Evolutionary conservation across 495 filamentous ascomycete species (phyloP), one percentile per base, ranked within the genome.

Genomic region (Pseudomonodictys pantanalensis): DNA sequence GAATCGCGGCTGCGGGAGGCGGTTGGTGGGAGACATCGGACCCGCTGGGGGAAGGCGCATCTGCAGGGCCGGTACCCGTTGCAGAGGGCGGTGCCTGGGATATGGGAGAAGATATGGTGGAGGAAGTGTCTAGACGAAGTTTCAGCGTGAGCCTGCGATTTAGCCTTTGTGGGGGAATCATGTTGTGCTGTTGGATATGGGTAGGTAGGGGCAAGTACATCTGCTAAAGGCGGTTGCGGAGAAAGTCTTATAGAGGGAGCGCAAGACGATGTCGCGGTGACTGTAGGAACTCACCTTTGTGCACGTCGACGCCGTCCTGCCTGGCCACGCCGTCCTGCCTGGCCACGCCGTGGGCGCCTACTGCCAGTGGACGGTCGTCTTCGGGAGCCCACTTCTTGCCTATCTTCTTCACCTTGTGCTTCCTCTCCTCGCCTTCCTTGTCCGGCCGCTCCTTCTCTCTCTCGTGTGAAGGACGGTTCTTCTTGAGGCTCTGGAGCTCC

Each of bases 1-100:
- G 82, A 23, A 89, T 77, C 25, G 88, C 81, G 20, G 88, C 85
- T 11, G 85, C 84, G 0, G 91, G 88, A n/a, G 86, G 81, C 4
- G 86, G 88, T 70, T 91, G 92, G 67, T 89, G 84, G 15, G 63
- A 86, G 73, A 78, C 80, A 38, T 81, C 80, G 1, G 83, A 83
- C 56, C 82, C 84, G 22, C 80, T 83, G 44, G 85, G 84, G 3
- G 83, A 83, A 44, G 60, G 55, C 12, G 45, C 56, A 20, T 66
- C 62, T 41, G 56, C 57, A 12, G 63, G 60, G 22, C 46, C 64
- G 6, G 58, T 68, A n/a, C 60, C 56, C 3, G 53, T 56, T 4
- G 60, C 53, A 8, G 65, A 68, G 26, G 62, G 52, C 1, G 69
- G 62, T 46, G 68, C 58, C 44, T 62, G 62, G 5, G 66, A 69